Conservation (phyloP, 2,329 filamentous ascomycete species). For the Conoideocrella luteorostrata region DNA sequence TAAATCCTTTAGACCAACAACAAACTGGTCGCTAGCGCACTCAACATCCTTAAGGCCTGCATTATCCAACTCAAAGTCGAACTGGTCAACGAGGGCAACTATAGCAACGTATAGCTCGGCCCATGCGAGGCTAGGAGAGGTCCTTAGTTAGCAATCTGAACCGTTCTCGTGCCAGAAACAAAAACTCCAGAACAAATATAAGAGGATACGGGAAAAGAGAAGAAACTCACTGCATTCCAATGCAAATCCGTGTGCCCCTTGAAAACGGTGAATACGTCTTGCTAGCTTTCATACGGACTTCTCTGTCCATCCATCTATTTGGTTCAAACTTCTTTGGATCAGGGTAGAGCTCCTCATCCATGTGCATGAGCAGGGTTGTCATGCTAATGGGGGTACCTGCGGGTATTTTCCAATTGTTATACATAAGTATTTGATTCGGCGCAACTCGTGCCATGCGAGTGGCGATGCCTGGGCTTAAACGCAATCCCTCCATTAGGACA, state of each 20-base stretch:
- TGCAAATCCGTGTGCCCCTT: background rate
- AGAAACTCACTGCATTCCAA: background rate
- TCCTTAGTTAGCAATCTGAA: background rate
- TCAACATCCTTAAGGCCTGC: background rate
- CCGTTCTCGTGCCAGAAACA: background rate
- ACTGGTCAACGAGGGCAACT: background rate
- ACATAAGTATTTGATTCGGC: conserved; percentile 19
- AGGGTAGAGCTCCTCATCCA: conserved; percentile 17
- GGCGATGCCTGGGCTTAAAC: conserved; percentile 31
- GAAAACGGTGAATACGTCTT: conserved; percentile 2
- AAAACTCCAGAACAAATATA: background rate
- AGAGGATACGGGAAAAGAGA: background rate
- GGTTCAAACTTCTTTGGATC: conserved; percentile 18
- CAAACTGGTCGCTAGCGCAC: conserved; percentile 20
- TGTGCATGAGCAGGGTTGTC: conserved; percentile 23
- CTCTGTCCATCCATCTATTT: conserved; percentile 18
- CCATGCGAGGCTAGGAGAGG: background rate
- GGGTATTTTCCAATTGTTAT: conserved; percentile 22
- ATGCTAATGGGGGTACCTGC: conserved; percentile 27
- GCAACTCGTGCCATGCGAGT: conserved; percentile 20
- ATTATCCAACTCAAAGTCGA: background rate
- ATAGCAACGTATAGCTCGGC: background rate
- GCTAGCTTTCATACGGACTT: background rate
- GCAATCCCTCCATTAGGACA: conserved; percentile 29
- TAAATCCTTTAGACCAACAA: conserved; percentile 18